These are phyloP conservation scores for Fonsecaea monophora DNA, from an alignment of 2,329 filamentous ascomycete genomes.

Conservation along the genomic window DNA sequence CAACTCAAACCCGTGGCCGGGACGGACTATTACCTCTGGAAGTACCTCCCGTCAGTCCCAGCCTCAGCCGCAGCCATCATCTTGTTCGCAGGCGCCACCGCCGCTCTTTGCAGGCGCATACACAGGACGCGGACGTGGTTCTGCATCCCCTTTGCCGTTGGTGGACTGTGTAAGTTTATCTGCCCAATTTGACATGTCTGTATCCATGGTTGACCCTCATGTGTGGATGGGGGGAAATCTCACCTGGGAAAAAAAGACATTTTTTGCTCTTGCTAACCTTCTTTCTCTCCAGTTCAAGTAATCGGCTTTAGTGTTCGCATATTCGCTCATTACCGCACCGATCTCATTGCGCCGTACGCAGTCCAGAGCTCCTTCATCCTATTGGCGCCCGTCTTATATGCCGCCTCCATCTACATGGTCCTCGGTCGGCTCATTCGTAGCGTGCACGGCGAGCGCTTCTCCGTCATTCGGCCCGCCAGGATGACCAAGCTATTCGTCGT, in stretches of 20 bases:
- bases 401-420: conserved; percentile 57
- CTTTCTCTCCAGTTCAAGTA: conserved; percentile 45
- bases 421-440: conserved; percentile 53
- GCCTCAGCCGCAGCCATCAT: conserved; percentile 41
- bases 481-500: conserved; percentile 51
- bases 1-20: conserved; percentile 22
- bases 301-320: conserved; percentile 47
- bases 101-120: conserved; percentile 43
- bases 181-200: background rate
- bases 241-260: background rate
- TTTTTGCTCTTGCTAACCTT: conserved; percentile 4
- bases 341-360: conserved; percentile 36
- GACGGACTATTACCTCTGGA: conserved; percentile 29
- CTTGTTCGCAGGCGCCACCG: conserved; percentile 43
- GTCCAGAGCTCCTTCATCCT: conserved; percentile 53
- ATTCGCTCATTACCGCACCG: conserved; percentile 28
- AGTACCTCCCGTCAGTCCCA: conserved; percentile 43
- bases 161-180: conserved; percentile 47
- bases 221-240: background rate
- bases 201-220: background rate
- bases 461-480: conserved; percentile 46
- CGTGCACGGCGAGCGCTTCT: conserved; percentile 43
- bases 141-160: conserved; percentile 47
- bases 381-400: conserved; percentile 53
- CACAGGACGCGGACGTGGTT: conserved; percentile 43